These are phyloP conservation scores for Apium graveolens DNA, from an alignment of 129 eudicot genomes.

Conservation along the genomic window DNA sequence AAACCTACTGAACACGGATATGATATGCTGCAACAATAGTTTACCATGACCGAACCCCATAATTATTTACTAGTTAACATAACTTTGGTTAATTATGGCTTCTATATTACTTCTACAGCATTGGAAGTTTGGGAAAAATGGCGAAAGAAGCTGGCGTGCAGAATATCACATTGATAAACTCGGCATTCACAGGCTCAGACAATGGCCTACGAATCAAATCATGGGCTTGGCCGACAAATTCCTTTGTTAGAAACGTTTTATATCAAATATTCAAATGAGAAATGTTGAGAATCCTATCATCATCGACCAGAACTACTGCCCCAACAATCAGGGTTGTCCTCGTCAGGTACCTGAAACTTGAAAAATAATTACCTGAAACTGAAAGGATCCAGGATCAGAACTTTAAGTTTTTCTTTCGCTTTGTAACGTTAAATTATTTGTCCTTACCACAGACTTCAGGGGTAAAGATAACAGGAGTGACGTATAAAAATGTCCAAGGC, in stretches of 20 bases:
- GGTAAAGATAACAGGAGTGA: constrained; percentile 52
- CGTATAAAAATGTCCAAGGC: constrained; percentile 62
- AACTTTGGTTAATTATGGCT: too few species aligned
- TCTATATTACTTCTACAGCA: constrained; percentile 23
- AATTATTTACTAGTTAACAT: too few species aligned
- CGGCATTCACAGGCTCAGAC: constrained; percentile 50
- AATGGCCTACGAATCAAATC: constrained; percentile 79
- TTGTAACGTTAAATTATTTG: not conserved
- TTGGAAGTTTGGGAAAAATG: constrained; percentile 67
- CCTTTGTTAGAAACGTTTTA: constrained; percentile 41
- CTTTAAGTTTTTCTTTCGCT: too few species aligned
- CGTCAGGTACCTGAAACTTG: constrained; percentile 28
- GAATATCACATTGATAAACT: constrained; percentile 50
- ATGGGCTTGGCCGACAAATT: constrained; percentile 80
- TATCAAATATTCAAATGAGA: constrained; percentile 51
- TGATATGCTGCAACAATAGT: too few species aligned
- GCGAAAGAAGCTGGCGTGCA: constrained; percentile 58
- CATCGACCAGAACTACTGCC: constrained; percentile 76
- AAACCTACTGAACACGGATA: too few species aligned
- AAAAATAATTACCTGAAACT: too few species aligned
- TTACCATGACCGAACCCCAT: too few species aligned
- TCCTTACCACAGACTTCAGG: constrained; percentile 44
- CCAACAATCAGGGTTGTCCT: constrained; percentile 45
- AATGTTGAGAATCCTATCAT: constrained; percentile 67
- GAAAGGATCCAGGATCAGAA: too few species aligned